Evolutionary conservation across 2,329 filamentous ascomycete species (phyloP), one percentile per base, ranked within the genome.

Genomic region (Pseudocercospora cruenta): DNA sequence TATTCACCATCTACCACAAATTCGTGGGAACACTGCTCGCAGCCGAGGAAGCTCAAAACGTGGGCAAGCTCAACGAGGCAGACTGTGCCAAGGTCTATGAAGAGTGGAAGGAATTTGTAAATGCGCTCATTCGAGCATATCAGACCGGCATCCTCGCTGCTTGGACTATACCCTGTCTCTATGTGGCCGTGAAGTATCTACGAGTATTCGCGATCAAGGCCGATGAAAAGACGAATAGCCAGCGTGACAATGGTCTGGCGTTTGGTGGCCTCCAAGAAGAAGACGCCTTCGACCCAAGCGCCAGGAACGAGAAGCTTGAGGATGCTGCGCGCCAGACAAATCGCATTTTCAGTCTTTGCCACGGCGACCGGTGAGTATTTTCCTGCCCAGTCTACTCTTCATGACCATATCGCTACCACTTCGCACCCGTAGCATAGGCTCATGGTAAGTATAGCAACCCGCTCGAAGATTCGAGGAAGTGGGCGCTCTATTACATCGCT

Each of bases 401-500:
- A 19, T 45, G 21, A 57, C 8, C 22, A 43, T 31, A 19, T 53
- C 36, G 36, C 39, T 26, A 55, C 26, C 22, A 26, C 47, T 57
- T n/a, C n/a, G 51, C 36, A 26, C 16, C 45, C 33, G 65, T 65
- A 60, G 57, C 68, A 65, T 51, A 68, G 54, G 67, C 71, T 74
- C 68, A 73, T 70, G 72, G 67, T 66, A 67, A 58, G 55, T 63
- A 62, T 74, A 94, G 92, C 79, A 91, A 91, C 67, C 89, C 91
- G 14, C 83, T 97, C 53, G 89, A 93, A 75, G 91, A 96, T 74
- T 97, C 94, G 8, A 89, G 95, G 62, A 99, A 98, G 86, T 99
- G 95, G 95, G 96, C 93, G 6, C 91, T 97, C 57, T 99, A 99
- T 82, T 94, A 93, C 78, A 90, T 94, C 70, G 93, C 94, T 75